Conservation (phyloP, 1,139 yeast species). For the Candida dubliniensis region DNA sequence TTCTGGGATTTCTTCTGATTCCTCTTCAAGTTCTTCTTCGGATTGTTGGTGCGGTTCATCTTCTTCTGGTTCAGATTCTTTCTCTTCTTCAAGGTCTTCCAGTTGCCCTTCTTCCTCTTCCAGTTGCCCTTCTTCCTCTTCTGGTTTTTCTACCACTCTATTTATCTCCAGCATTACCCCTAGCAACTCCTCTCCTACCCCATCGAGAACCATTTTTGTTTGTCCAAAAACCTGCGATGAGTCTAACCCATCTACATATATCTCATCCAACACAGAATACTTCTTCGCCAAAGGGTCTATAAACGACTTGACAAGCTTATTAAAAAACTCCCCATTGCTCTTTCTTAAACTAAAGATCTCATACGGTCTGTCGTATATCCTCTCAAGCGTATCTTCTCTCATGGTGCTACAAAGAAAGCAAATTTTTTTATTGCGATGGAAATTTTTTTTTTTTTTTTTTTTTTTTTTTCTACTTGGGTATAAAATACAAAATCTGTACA, state of each 20-base stretch:
- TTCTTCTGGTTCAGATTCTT: conserved; percentile 15
- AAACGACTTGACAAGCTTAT: conserved; percentile 47
- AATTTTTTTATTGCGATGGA: conserved; percentile 1
- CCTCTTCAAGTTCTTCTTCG: conserved; percentile 16
- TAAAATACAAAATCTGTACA: conserved; percentile 24
- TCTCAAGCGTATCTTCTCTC: conserved; percentile 17
- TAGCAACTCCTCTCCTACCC: conserved; percentile 37
- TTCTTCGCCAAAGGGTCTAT: conserved; percentile 66
- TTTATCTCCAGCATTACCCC: conserved; percentile 21
- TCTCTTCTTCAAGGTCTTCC: too few relatives aligned
- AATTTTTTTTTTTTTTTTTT: conserved; percentile 3
- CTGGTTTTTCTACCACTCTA: conserved; percentile 6
- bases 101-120: conserved; percentile 12
- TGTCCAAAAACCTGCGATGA: conserved; percentile 95
- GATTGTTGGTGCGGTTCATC: conserved; percentile 21
- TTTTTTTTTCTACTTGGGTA: conserved; percentile 4
- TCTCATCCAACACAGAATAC: conserved; percentile 75
- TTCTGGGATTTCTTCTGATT: conserved; percentile 18
- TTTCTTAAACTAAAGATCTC: conserved; percentile 26
- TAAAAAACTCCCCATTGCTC: conserved; percentile 23
- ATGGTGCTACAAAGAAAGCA: conserved; percentile 6
- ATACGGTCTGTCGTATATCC: conserved; percentile 25
- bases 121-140: conserved; percentile 10
- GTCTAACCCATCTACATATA: conserved; percentile 83
- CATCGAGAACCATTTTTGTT: conserved; percentile 68